Base-by-base conservation (phyloP, 345 rosid species). In the Pelargonium nanum region DNA sequence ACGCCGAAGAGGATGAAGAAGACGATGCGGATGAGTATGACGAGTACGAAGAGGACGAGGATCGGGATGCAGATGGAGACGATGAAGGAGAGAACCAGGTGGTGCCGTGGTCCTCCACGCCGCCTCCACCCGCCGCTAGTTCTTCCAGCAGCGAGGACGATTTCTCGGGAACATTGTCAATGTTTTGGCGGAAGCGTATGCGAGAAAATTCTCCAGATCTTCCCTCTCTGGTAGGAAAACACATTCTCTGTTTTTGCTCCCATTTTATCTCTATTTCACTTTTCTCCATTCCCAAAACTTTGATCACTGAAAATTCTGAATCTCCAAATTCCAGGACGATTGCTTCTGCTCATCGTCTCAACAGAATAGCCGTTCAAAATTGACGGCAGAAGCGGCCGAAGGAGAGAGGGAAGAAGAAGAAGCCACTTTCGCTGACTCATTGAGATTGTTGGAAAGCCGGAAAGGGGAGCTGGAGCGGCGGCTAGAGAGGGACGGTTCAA, bases 61-160 rank as follows among this genome's bases (percentile, higher is more conserved):
- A 44, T 0, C 26, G 56, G 1, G 72, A 30, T n/a, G 60, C 44
- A 0, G 68, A 21, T 13, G 57, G 45, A 22, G 70, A 59, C 0
- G 74, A 22, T 56, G 78, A 70, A 3, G 81, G 74, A 21, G 83
- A 80, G 30, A 85, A 82, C 72, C 87, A 82, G 70, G 85, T 78
- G 56, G 87, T 82, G 56, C 88, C 86, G 13, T 73, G 74, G 85
- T 72, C 88, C 17, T 22, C 78, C 4, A 24, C 62, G 15, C 51
- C 81, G 13, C 67, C 85, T n/a, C 79, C 89, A 4, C 77, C 83
- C 60, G 57, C 77, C 6, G 67, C 66, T 24, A 68, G 70, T 28
- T 72, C 77, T n/a, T 75, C 80, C 16, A 69, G 79, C 25, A 75
- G 73, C 61, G 80, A 66, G 16, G 80, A 72, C 22, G 57, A 20